phyloP scores from a whole-genome alignment of 495 filamentous ascomycete genomes.

The Podospora australis region DNA sequence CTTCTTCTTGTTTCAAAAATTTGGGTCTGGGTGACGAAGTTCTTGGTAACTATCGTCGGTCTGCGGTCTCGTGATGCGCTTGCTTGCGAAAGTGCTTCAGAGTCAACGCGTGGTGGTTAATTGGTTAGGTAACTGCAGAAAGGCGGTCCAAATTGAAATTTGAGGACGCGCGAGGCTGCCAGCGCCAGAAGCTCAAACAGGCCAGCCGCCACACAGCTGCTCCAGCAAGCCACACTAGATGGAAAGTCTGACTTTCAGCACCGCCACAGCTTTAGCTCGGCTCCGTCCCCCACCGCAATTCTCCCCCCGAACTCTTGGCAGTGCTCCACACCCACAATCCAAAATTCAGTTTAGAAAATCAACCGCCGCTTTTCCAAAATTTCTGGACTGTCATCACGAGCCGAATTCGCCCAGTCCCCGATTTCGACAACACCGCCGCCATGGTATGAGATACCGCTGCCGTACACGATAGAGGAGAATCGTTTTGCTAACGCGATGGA shows the following conservation, averaged over 20 bases:
- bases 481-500: conserved; percentile 25
- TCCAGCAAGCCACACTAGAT: conserved; percentile 20
- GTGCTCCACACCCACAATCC: conserved; percentile 25
- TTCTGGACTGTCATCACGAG: conserved; percentile 10
- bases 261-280: conserved; percentile 11
- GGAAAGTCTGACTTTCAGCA: too few species aligned
- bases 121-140: conserved; percentile 14
- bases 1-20: conserved; percentile 53
- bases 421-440: conserved; percentile 22
- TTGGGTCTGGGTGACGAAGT: conserved; percentile 27
- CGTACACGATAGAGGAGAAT: background rate
- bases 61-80: conserved; percentile 20
- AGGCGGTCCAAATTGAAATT: conserved; percentile 16
- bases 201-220: conserved; percentile 19
- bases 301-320: conserved; percentile 1
- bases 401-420: conserved; percentile 15
- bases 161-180: conserved; percentile 31
- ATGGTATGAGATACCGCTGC: conserved; percentile 18
- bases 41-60: conserved; percentile 15
- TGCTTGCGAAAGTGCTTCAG: conserved; percentile 27
- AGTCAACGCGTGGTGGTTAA: conserved; percentile 32
- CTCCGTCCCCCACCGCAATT: conserved; percentile 23
- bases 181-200: conserved; percentile 11
- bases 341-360: conserved; percentile 23
- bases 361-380: conserved; percentile 16